Evolutionary conservation across 108 stramenopile genomes (phyloP), one percentile per base, ranked within the genome.

Genomic region (Skeletonema marinoi): DNA sequence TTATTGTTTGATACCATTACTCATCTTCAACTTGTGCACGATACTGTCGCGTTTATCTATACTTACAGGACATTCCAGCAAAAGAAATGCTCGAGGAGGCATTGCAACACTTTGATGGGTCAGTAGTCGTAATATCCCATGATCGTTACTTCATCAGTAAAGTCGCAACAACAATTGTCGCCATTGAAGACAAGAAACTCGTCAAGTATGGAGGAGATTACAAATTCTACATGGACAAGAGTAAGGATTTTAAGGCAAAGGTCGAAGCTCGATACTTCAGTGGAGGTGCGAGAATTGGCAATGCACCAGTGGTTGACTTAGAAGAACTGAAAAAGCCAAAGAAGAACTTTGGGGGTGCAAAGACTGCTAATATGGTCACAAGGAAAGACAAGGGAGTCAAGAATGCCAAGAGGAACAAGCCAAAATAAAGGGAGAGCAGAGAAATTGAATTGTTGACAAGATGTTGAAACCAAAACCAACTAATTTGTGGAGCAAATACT

Each of bases 1-100:
- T 1, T 21, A 36, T 51, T 51, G 14, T 19, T 51, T 21, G 4
- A 4, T 51, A 10, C 11, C 41, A 42, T 42, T 42, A 42, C 41
- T 42, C 41, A 42, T 13, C 41, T 13, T 12, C 13, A 13, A 13
- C 2, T 13, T 42, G 13, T 42, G 41, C 41, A 13, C 41, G 35
- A 13, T 42, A 10, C 41, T 42, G 12, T 42, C 41, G 1, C 41
- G 13, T 12, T 12, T 12, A 13, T 30, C 56, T 19, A 12, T 56
- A 8, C 1, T 48, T 16, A 32, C 63, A 68, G 73, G 96, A 97
- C 70, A 98, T 99, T 62, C 96, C 97, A n/a, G 97, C 97, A 9
- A 97, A 97, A 68, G 97, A 99, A 87, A 97, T 98, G 95, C 85
- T 99, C 5, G 98, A 99, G 74, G 98, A 98, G 77, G 98, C 98